phyloP scores from a whole-genome alignment of 2,329 filamentous ascomycete genomes.

The Bipolaris cookei region DNA sequence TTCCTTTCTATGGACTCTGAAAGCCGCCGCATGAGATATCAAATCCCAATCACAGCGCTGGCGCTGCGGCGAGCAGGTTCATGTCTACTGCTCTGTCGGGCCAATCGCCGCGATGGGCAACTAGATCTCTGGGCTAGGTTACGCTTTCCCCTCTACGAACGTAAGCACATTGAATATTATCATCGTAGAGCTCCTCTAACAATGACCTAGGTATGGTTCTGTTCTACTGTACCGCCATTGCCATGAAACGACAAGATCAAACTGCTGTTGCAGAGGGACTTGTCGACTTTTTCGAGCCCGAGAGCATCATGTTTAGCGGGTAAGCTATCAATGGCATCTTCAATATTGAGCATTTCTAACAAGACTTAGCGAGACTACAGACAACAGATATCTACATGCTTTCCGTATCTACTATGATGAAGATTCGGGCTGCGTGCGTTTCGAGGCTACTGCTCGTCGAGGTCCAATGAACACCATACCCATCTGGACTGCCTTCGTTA shows the following conservation, averaged over 20 bases:
- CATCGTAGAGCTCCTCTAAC: background rate
- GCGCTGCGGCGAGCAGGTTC: conserved; percentile 52
- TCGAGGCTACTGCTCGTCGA: conserved; percentile 62
- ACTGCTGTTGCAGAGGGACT: conserved; percentile 49
- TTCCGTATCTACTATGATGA: conserved; percentile 62
- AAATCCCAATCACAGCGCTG: conserved; percentile 58
- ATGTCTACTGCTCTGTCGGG: conserved; percentile 50
- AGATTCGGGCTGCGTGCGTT: conserved; percentile 59
- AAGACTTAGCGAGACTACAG: conserved; percentile 56
- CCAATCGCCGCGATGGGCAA: conserved; percentile 49
- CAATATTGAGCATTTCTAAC: conserved; percentile 15
- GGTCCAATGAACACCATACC: conserved; percentile 62
- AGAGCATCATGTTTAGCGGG: conserved; percentile 58
- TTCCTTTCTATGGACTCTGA: conserved; percentile 55
- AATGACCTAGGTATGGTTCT: conserved; percentile 58
- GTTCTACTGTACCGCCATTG: conserved; percentile 63
- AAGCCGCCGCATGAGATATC: conserved; percentile 53
- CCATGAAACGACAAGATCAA: conserved; percentile 64
- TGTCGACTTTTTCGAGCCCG: conserved; percentile 58
- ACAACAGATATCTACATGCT: conserved; percentile 60
- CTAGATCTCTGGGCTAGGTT: conserved; percentile 61
- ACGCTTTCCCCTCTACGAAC: conserved; percentile 62
- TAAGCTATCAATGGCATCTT: conserved; percentile 32
- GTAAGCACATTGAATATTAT: conserved; percentile 42
- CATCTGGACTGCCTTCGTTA: conserved; percentile 62